phyloP scores from a whole-genome alignment of 805 yeast genomes.

The Metschnikowia reukaufii region DNA sequence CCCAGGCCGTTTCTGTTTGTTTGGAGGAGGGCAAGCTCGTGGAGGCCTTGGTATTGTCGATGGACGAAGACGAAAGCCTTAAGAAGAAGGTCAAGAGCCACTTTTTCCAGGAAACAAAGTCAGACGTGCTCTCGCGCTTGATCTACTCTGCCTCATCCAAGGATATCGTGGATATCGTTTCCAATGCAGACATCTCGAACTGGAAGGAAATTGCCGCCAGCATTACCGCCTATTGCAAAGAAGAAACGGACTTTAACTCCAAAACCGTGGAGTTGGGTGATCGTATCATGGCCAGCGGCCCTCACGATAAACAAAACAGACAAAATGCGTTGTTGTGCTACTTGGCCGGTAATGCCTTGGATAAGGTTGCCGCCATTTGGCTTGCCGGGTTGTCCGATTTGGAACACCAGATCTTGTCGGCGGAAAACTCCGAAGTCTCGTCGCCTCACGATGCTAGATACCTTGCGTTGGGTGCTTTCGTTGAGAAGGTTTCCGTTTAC shows the following conservation, averaged over 20 bases:
- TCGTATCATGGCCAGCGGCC: constrained; percentile 48
- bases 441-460: constrained; percentile 83
- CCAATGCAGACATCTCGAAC: constrained; percentile 69
- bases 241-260: constrained; percentile 48
- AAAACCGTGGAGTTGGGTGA: constrained; percentile 74
- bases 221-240: constrained; percentile 45
- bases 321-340: constrained; percentile 76
- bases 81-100: constrained; percentile 69
- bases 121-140: constrained; percentile 65
- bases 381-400: constrained; percentile 57
- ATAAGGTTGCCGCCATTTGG: constrained; percentile 82
- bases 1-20: constrained; percentile 66
- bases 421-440: constrained; percentile 40
- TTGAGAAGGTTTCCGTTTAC: constrained; percentile 80
- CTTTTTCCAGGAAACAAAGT: constrained; percentile 61
- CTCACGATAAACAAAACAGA: constrained; percentile 42
- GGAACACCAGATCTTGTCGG: constrained; percentile 45
- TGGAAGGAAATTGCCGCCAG: constrained; percentile 85
- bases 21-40: constrained; percentile 59
- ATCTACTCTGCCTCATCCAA: constrained; percentile 62
- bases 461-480: constrained; percentile 75
- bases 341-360: constrained; percentile 78
- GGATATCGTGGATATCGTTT: constrained; percentile 66
- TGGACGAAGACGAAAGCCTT: constrained; percentile 58
- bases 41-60: constrained; percentile 82